Evolutionary conservation across 805 yeast genomes (phyloP), one percentile per base, ranked within the genome.

Genomic region (Kuraishia ogatae): DNA sequence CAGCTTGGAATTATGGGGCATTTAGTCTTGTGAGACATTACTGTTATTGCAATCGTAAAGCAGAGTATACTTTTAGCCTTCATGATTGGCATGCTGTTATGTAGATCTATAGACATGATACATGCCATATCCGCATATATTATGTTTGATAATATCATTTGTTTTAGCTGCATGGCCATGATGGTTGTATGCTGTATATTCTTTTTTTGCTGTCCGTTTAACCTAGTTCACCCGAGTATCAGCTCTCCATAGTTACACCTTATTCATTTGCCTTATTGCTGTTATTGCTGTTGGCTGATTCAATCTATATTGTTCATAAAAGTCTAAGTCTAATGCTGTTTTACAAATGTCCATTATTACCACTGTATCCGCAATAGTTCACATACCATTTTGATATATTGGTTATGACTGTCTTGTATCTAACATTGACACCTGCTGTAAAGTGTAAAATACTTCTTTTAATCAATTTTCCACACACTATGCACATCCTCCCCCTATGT

Each of bases 361-460:
- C 49, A n/a, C 19, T 46, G 15, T 8, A 48, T 22, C 50, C 22
- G 46, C 43, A 4, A 19, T 48, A 22, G 2, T 47, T 20, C 43
- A 56, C 58, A 54, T 56, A 56, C 58, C 58, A 56, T 56, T 56
- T 56, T 56, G 58, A 28, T 51, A 50, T 56, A 24, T 35, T 19
- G 21, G 48, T 52, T 39, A 19, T 26, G 39, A 8, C 43, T 35
- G 43, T 7, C 43, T 15, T 5, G n/a, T 22, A 22, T n/a, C 22
- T 20, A 48, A 48, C 20, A 8, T 20, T 52, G 17, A 35, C n/a
- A 10, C 17, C 13, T 35, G 43, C 43, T 35, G 13, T 15, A 35
- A 35, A 35, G 4, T 17, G 43, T 35, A 35, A 35, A 35, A 35
- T 35, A 35, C 43, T 35, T 35, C 43, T 35, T 35, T 35, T 35